Evolutionary conservation across 306 rosid genomes (phyloP), one percentile per base, ranked within the genome.

Genomic region (Acacia crassicarpa): DNA sequence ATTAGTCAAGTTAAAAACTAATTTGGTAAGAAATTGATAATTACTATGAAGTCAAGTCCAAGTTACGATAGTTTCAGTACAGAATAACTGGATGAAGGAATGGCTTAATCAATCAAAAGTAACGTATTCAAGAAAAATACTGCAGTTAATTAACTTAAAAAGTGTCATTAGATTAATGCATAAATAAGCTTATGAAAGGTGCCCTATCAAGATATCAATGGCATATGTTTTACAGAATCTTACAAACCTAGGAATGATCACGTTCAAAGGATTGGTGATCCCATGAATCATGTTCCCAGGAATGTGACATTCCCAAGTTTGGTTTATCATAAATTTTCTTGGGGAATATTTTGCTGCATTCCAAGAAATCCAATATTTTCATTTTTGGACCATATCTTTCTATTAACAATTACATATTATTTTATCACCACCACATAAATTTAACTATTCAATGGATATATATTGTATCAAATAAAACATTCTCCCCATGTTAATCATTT

Each of bases 161-260:
- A 75, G 33, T 75, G 56, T 23, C 43, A 59, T 76, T 20, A 69
- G 44, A 61, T 40, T n/a, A 70, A 30, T 61, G 62, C 23, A 61
- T 45, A 77, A 27, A 53, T 68, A 58, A 72, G 56, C 65, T 30
- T 14, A 23, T 30, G 9, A 22, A 58, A 25, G 62, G 23, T 8
- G 49, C 14, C 9, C 53, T 71, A 56, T 27, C 30, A 56, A 66
- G 70, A 32, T 76, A 67, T 84, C 62, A 76, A 80, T 41, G 76
- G 1, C 35, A 74, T 25, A 13, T 12, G 17, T 3, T 12, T 25
- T 12, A 4, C 20, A 13, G 20, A 62, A 62, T 5, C 38, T 62
- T 27, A 5, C 38, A 62, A 11, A 4, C 67, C 67, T 12, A 0
- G 14, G 13, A 20, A 56, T 56, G 27, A 56, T 56, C 19, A 5